A percentile compares a stretch with the other conserved stretches of the same genome.
phyloP scores from a whole-genome alignment of 345 rosid genomes.

The Ceriops decandra region DNA sequence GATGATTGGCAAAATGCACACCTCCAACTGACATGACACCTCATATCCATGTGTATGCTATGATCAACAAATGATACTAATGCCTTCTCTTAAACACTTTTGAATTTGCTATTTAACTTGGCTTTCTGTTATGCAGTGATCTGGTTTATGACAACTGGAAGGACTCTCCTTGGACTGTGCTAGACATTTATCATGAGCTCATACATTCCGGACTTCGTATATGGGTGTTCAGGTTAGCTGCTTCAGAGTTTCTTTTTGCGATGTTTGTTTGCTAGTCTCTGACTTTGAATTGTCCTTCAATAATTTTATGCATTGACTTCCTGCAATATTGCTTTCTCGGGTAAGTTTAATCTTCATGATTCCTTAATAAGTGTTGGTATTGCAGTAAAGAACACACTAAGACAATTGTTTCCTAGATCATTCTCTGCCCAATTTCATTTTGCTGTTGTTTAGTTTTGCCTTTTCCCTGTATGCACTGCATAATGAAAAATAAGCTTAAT shows the following conservation, averaged over 20 bases:
- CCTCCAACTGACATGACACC: not conserved
- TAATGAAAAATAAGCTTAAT: no score
- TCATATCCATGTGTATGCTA: not conserved
- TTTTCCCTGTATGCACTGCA: no score
- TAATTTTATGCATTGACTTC: not conserved
- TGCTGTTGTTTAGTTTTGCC: no score
- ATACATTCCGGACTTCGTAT: conserved; percentile 69
- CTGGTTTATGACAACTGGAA: conserved; percentile 51
- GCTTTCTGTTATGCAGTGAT: conserved; percentile 38
- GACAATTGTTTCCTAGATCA: no score
- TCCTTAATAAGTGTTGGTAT: no score
- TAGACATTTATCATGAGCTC: conserved; percentile 76
- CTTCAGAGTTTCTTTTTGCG: not conserved
- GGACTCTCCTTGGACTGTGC: conserved; percentile 63
- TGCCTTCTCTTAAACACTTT: not conserved
- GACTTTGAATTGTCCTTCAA: not conserved
- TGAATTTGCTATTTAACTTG: not conserved
- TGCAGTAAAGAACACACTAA: no score
- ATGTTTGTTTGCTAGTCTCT: not conserved
- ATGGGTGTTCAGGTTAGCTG: conserved; percentile 80
- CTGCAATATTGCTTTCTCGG: no score
- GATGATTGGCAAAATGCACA: not conserved
- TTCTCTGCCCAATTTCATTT: no score
- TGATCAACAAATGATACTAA: not conserved
- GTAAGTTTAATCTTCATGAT: no score